These are phyloP conservation scores for Nothophaeocryptopus gaeumannii DNA, from an alignment of 2,329 filamentous ascomycete genomes.

Conservation along the genomic window DNA sequence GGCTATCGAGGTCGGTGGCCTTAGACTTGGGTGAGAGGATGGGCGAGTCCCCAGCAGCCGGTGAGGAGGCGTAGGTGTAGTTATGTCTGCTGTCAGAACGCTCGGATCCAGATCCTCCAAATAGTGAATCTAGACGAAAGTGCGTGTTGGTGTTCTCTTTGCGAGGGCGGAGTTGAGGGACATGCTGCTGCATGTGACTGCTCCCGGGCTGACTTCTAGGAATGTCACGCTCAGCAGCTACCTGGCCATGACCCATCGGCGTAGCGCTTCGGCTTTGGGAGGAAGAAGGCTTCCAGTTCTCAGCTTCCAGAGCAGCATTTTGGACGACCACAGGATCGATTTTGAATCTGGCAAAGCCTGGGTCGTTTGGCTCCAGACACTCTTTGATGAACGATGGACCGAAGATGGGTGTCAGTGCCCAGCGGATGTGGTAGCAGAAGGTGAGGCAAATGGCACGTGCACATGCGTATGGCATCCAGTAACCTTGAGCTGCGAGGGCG, in stretches of 20 bases:
- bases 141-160: conserved; percentile 14
- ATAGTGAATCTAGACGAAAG: conserved; percentile 29
- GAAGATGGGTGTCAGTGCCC: conserved; percentile 85
- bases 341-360: conserved; percentile 52
- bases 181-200: not conserved
- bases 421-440: conserved; percentile 82
- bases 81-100: conserved; percentile 1
- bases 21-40: conserved; percentile 33
- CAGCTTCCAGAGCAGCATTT: conserved; percentile 38
- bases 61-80: conserved; percentile 15
- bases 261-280: conserved; percentile 21
- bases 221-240: not conserved
- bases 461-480: conserved; percentile 92
- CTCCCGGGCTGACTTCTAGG: conserved; percentile 10
- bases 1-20: not conserved
- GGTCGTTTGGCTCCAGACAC: conserved; percentile 63
- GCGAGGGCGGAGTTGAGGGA: not conserved
- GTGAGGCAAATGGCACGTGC: conserved; percentile 84
- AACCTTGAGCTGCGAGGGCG: conserved; percentile 86
- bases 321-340: conserved; percentile 41
- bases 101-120: conserved; percentile 20
- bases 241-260: conserved; percentile 5
- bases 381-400: conserved; percentile 72
- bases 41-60: conserved; percentile 18
- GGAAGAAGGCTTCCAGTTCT: conserved; percentile 33